phyloP scores from a whole-genome alignment of 495 filamentous ascomycete species.

The Haplographium delicatum region DNA sequence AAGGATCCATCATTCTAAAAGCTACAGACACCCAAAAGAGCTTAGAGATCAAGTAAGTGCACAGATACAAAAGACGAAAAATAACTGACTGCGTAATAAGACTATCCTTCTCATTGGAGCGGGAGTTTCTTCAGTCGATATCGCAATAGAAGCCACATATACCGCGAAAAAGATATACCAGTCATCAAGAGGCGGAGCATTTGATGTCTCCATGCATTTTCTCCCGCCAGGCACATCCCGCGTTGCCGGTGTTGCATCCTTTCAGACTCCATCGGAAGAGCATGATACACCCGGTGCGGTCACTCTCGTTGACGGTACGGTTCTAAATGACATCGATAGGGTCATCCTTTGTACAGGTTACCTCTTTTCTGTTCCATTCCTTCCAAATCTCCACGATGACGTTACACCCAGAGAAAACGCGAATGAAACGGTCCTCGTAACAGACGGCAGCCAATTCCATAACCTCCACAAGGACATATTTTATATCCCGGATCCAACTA shows the following conservation, averaged over 20 bases:
- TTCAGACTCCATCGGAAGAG: conserved; percentile 37
- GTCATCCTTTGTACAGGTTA: conserved; percentile 56
- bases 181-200: conserved; percentile 39
- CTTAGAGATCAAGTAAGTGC: conserved; percentile 49
- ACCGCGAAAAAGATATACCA: conserved; percentile 35
- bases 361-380: conserved; percentile 47
- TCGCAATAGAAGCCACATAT: conserved; percentile 41
- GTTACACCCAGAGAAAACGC: conserved; percentile 32
- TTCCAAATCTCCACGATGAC: conserved; percentile 39
- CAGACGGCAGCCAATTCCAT: conserved; percentile 59
- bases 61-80: conserved; percentile 51
- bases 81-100: conserved; percentile 50
- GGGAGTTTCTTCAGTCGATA: conserved; percentile 75
- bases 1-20: conserved; percentile 71
- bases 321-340: conserved; percentile 43
- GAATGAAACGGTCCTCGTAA: conserved; percentile 48
- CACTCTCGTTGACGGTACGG: conserved; percentile 44
- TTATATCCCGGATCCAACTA: conserved; percentile 39
- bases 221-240: conserved; percentile 44
- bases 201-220: conserved; percentile 42
- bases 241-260: conserved; percentile 42
- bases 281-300: conserved; percentile 29
- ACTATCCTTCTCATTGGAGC: conserved; percentile 65
- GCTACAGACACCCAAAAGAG: conserved; percentile 56
- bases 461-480: conserved; percentile 59